Percentiles rank a stretch among this genome's conserved stretches.
Conservation (phyloP, 2,329 filamentous ascomycete species). For the Cladosporium sp. region DNA sequence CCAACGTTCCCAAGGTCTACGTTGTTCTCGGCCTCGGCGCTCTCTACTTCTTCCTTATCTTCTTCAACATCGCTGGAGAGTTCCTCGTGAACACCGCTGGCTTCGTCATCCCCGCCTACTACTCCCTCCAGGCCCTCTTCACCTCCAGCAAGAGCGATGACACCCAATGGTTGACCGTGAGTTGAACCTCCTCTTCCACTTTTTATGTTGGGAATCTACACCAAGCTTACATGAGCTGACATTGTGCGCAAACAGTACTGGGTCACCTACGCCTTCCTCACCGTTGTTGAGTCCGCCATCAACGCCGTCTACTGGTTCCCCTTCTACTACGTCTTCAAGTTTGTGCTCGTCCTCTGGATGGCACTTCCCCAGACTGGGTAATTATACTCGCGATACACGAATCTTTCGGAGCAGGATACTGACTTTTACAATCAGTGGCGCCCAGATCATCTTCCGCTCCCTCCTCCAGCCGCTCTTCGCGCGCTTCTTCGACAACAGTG, state of each 20-base stretch:
- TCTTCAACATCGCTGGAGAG: conserved; percentile 88
- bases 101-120: conserved; percentile 79
- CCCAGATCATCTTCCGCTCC: conserved; percentile 93
- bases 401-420: not conserved
- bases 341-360: conserved; percentile 95
- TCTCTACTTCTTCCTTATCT: conserved; percentile 85
- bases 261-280: conserved; percentile 80
- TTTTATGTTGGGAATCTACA: not conserved
- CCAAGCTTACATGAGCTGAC: conserved; percentile 15
- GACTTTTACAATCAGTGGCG: conserved; percentile 59
- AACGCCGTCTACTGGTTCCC: conserved; percentile 90
- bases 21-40: conserved; percentile 69
- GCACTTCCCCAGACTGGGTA: conserved; percentile 91
- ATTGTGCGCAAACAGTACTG: conserved; percentile 58
- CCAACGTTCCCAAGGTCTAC: conserved; percentile 79
- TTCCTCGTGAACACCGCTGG: conserved; percentile 83
- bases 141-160: conserved; percentile 68
- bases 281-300: conserved; percentile 75
- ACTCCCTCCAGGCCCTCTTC: conserved; percentile 76
- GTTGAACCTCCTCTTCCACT: conserved; percentile 16
- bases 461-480: conserved; percentile 88
- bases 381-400: conserved; percentile 35
- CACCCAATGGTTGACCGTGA: conserved; percentile 68
- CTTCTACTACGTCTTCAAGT: conserved; percentile 99
- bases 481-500: conserved; percentile 74